A percentile compares a stretch with the other conserved stretches of the same genome.
phyloP scores from a whole-genome alignment of 2,329 filamentous ascomycete species.

The Harringtonia aguacate region DNA sequence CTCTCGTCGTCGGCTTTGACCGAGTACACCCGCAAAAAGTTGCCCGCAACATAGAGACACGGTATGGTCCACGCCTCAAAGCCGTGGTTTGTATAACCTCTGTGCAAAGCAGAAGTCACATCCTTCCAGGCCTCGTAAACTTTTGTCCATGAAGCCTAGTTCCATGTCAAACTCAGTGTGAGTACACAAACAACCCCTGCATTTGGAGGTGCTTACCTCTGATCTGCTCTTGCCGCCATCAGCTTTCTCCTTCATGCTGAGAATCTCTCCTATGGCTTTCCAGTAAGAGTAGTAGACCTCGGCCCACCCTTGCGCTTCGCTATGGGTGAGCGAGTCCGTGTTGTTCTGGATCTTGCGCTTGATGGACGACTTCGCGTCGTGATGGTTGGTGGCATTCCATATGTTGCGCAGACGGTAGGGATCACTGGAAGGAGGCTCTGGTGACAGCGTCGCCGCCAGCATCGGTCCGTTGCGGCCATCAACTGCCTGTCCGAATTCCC shows the following conservation, averaged over 20 bases:
- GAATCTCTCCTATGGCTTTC: conserved; percentile 66
- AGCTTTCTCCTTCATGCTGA: conserved; percentile 46
- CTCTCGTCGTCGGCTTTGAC: conserved; percentile 77
- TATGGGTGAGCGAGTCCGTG: conserved; percentile 43
- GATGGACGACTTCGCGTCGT: conserved; percentile 57
- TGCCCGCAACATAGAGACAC: conserved; percentile 77
- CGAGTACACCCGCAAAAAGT: conserved; percentile 77
- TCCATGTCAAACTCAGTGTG: neutral
- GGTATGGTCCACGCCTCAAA: conserved; percentile 91
- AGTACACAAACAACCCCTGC: neutral
- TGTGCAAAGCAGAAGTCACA: conserved; percentile 62
- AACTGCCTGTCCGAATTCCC: conserved; percentile 62
- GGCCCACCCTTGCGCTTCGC: conserved; percentile 71
- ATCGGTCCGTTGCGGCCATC: conserved; percentile 54
- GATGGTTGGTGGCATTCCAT: conserved; percentile 57
- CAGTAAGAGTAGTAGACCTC: conserved; percentile 79
- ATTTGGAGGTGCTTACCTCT: conserved; percentile 19
- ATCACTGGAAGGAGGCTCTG: conserved; percentile 51
- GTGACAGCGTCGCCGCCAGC: conserved; percentile 65
- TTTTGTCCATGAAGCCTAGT: conserved; percentile 57
- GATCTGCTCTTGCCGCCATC: conserved; percentile 23
- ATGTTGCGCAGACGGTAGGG: conserved; percentile 59
- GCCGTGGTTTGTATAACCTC: conserved; percentile 65
- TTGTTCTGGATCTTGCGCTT: conserved; percentile 60
- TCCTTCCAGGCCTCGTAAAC: conserved; percentile 89